Conservation (phyloP, 2,329 filamentous ascomycete species). For the Alternaria gaisen region DNA sequence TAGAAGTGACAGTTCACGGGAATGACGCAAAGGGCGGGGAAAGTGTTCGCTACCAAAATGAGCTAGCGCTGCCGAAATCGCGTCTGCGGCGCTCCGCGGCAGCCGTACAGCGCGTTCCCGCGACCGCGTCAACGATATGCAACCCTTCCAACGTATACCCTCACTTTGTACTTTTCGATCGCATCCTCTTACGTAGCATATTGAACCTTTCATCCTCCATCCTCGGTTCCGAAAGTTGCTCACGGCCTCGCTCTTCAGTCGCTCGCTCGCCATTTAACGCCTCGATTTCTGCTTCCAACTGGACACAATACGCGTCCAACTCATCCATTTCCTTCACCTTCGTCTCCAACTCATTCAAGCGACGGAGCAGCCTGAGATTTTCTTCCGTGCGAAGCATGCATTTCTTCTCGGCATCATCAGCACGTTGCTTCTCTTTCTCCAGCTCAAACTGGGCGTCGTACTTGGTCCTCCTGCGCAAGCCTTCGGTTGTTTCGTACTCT, state of each 20-base stretch:
- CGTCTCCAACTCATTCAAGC: not conserved
- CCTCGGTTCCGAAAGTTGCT: not conserved
- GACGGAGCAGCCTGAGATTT: not conserved
- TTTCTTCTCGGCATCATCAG: conserved; percentile 2
- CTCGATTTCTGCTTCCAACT: not conserved
- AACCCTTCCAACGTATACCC: not conserved
- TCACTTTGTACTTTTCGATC: not conserved
- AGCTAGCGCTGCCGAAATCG: conserved; percentile 16
- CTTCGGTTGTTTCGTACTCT: conserved; percentile 3
- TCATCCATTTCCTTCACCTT: not conserved
- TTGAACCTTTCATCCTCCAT: not conserved
- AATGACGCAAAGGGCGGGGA: conserved; percentile 22
- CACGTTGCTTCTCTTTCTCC: conserved; percentile 3
- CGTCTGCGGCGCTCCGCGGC: conserved; percentile 12
- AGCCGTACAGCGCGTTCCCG: not conserved
- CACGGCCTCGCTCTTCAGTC: not conserved
- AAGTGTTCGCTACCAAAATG: not conserved
- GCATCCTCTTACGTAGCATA: not conserved
- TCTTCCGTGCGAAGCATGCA: not conserved
- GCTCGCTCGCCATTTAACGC: not conserved
- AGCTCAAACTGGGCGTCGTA: not conserved
- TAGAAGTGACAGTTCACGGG: not conserved
- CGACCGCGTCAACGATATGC: not conserved
- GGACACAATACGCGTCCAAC: conserved; percentile 6
- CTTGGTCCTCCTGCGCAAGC: not conserved